Conservation (phyloP, 768 basidiomycete genomes). For the Tricholoma bakamatsutake region DNA sequence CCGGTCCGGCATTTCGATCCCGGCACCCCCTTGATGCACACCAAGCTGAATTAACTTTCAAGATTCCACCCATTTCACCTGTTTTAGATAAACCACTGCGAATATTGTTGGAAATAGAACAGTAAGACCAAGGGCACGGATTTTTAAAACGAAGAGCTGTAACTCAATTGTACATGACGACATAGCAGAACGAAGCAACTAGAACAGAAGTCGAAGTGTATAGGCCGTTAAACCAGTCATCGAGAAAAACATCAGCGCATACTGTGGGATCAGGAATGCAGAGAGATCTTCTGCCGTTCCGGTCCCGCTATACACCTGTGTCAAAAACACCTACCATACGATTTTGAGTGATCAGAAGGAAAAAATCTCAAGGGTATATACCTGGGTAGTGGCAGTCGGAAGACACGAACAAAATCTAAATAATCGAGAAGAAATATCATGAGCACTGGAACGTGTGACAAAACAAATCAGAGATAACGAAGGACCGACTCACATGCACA, state of each 20-base stretch:
- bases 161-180: no score
- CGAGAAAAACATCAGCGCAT: constrained; percentile 44
- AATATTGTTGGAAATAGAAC: no score
- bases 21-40: not conserved
- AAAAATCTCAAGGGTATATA: constrained; percentile 13
- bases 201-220: constrained; percentile 37
- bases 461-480: not conserved
- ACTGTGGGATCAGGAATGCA: constrained; percentile 60
- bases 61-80: no score
- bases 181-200: not conserved
- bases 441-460: no score
- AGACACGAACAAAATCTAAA: constrained; percentile 53
- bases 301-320: constrained; percentile 61
- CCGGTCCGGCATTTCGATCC: no score
- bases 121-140: no score
- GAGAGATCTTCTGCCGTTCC: constrained; percentile 58
- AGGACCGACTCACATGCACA: constrained; percentile 52
- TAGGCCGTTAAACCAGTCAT: constrained; percentile 48
- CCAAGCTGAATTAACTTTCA: no score
- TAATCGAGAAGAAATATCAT: not conserved
- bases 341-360: not conserved
- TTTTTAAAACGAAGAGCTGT: no score
- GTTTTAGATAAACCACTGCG: no score
- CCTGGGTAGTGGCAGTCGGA: constrained; percentile 57
- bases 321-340: constrained; percentile 45